Conservation (phyloP, 2,329 filamentous ascomycete species). For the Neophaeococcomyces aloes region DNA sequence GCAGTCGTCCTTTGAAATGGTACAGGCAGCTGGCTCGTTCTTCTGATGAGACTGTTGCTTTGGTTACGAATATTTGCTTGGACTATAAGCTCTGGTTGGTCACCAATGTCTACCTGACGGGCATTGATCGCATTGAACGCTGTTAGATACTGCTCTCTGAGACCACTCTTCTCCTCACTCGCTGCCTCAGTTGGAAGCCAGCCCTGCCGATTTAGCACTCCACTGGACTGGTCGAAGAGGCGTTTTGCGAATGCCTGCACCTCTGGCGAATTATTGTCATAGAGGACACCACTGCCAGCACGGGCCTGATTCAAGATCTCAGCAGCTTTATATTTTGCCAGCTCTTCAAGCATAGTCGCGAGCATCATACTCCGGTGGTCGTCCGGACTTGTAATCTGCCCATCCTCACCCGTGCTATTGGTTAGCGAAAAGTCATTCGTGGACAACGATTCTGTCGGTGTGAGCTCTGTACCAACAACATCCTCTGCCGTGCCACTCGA, state of each 20-base stretch:
- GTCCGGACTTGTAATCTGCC: conserved; percentile 9
- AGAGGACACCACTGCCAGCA: conserved; percentile 24
- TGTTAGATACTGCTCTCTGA: conserved; percentile 33
- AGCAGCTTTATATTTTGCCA: conserved; percentile 33
- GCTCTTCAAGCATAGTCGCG: conserved; percentile 36
- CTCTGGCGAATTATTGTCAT: conserved; percentile 34
- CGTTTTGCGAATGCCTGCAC: conserved; percentile 32
- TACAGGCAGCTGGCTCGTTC: conserved; percentile 1
- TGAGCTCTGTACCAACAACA: conserved; percentile 8
- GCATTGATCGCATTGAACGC: conserved; percentile 33
- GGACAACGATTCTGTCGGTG: conserved; percentile 17
- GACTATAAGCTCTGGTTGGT: not conserved
- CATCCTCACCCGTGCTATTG: conserved; percentile 11
- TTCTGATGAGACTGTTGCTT: conserved; percentile 1
- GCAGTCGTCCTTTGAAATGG: not conserved
- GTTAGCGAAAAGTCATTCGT: conserved; percentile 11
- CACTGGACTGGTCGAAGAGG: conserved; percentile 33
- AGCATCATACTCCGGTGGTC: conserved; percentile 29
- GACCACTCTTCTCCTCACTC: conserved; percentile 28
- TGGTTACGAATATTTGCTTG: conserved; percentile 7
- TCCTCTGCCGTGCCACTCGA: conserved; percentile 1
- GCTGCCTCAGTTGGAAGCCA: conserved; percentile 31
- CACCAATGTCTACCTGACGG: conserved; percentile 27
- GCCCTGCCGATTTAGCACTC: conserved; percentile 33
- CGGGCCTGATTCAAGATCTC: conserved; percentile 34